A percentile compares a stretch with the other conserved stretches of the same genome.
These are phyloP conservation scores for Talaromyces borbonicus DNA, from an alignment of 495 filamentous ascomycete species.

Conservation along the genomic window DNA sequence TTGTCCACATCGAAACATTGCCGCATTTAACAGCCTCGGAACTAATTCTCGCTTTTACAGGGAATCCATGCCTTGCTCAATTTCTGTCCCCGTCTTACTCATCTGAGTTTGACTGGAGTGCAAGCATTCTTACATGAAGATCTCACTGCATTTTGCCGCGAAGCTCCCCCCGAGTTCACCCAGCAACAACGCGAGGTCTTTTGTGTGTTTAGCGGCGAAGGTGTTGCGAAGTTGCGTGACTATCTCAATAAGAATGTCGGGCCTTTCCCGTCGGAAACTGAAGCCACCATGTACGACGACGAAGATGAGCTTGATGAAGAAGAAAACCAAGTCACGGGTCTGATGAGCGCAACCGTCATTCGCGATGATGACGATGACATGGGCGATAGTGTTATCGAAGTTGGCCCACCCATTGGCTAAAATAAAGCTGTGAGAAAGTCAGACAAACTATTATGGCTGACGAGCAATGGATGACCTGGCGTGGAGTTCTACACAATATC, in stretches of 20 bases:
- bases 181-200: conserved; percentile 90
- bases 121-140: conserved; percentile 66
- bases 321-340: conserved; percentile 43
- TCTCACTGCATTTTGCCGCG: conserved; percentile 71
- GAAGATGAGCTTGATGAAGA: conserved; percentile 46
- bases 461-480: too few relatives aligned
- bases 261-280: conserved; percentile 26
- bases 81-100: conserved; percentile 83
- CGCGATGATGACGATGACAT: conserved; percentile 39
- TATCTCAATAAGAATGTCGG: conserved; percentile 51
- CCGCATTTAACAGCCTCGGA: background rate
- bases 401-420: conserved; percentile 33
- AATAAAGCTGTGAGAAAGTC: background rate
- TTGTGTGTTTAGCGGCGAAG: conserved; percentile 90
- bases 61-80: conserved; percentile 86
- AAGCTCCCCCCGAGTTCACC: conserved; percentile 86
- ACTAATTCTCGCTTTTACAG: conserved; percentile 36
- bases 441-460: too few relatives aligned
- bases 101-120: conserved; percentile 94
- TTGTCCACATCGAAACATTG: background rate
- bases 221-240: conserved; percentile 66
- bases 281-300: conserved; percentile 46
- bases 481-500: too few relatives aligned
- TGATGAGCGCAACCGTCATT: conserved; percentile 45
- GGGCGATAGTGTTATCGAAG: conserved; percentile 31